These are phyloP conservation scores for Lentinula sp. DNA, from an alignment of 768 basidiomycete species.

Conservation along the genomic window DNA sequence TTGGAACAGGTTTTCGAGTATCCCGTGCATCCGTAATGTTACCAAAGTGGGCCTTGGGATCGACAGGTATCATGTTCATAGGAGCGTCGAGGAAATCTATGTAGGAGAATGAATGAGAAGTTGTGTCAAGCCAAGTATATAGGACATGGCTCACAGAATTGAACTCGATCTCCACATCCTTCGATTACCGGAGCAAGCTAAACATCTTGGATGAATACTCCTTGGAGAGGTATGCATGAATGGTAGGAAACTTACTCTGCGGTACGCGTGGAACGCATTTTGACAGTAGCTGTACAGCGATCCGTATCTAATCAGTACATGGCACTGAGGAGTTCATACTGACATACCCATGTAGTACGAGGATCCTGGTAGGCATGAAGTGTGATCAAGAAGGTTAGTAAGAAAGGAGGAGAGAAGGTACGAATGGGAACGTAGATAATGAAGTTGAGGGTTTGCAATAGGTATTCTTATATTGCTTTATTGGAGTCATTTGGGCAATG, in stretches of 20 bases:
- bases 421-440: neutral
- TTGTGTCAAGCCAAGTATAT: neutral
- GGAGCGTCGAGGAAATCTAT: slow-evolving; percentile 6
- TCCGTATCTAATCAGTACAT: neutral
- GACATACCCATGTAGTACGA: slow-evolving; percentile 3
- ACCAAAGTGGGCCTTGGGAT: neutral
- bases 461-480: neutral
- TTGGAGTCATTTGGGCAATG: neutral
- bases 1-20: neutral
- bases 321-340: neutral
- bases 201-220: neutral
- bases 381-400: neutral
- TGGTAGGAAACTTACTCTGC: neutral
- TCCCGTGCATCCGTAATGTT: neutral
- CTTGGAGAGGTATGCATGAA: neutral
- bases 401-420: neutral
- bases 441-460: neutral
- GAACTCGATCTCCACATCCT: neutral
- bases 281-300: neutral
- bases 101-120: neutral
- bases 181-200: slow-evolving; percentile 2
- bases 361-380: neutral
- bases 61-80: neutral
- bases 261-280: neutral
- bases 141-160: neutral